These are phyloP conservation scores for Aspergillus ellipticus DNA, from an alignment of 495 filamentous ascomycete genomes.

Conservation along the genomic window DNA sequence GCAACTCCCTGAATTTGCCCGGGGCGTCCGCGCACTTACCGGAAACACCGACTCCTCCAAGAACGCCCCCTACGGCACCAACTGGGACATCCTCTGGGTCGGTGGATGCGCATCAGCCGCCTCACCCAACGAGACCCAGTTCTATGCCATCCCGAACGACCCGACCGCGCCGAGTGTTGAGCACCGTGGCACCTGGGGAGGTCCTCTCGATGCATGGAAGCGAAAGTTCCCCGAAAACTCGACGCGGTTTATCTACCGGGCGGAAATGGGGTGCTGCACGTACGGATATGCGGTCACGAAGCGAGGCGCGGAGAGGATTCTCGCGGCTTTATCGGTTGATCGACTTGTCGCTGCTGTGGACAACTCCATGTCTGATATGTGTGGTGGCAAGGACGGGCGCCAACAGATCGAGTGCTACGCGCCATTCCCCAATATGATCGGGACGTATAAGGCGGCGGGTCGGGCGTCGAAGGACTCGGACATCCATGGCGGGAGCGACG, in stretches of 20 bases:
- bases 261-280: conserved; percentile 24
- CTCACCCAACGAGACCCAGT: conserved; percentile 18
- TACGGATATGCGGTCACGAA: conserved; percentile 52
- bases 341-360: conserved; percentile 24
- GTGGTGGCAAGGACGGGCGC: conserved; percentile 18
- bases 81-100: conserved; percentile 57
- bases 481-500: conserved; percentile 15
- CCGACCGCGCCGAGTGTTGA: conserved; percentile 22
- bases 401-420: conserved; percentile 26
- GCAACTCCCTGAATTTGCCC: conserved; percentile 49
- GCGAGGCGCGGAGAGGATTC: conserved; percentile 48
- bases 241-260: conserved; percentile 29
- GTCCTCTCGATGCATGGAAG: conserved; percentile 20
- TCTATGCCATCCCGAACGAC: conserved; percentile 31
- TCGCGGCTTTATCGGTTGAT: conserved; percentile 32
- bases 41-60: conserved; percentile 27
- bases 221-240: conserved; percentile 22
- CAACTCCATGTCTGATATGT: conserved; percentile 26
- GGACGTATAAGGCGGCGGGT: conserved; percentile 22
- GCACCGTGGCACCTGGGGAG: conserved; percentile 16
- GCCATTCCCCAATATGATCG: conserved; percentile 27
- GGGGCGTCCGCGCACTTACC: conserved; percentile 25
- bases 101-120: conserved; percentile 44
- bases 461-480: conserved; percentile 21
- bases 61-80: conserved; percentile 49